Conservation (phyloP, 2,329 filamentous ascomycete genomes). For the Dichotomopilus funicola region DNA sequence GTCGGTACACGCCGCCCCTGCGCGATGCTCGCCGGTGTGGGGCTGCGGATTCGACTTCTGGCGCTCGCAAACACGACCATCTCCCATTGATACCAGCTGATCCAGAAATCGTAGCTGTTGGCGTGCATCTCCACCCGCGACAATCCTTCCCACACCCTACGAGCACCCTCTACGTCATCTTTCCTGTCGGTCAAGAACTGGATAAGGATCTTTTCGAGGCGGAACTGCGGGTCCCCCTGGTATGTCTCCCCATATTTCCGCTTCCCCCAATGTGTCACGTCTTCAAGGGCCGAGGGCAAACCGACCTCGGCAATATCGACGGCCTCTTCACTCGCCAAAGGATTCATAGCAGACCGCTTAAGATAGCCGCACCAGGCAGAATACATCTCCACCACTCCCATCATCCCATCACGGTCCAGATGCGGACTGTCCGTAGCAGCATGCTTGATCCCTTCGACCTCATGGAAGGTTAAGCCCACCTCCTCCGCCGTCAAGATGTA, state of each 20-base stretch:
- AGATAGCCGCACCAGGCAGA: slow-evolving; percentile 93
- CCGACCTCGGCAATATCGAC: slow-evolving; percentile 86
- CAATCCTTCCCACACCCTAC: slow-evolving; percentile 69
- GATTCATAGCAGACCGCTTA: slow-evolving; percentile 73
- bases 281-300: slow-evolving; percentile 77
- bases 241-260: slow-evolving; percentile 67
- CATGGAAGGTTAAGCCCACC: slow-evolving; percentile 65
- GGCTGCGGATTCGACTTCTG: slow-evolving; percentile 45
- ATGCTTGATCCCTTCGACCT: slow-evolving; percentile 87
- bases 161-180: slow-evolving; percentile 67
- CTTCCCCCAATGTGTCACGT: slow-evolving; percentile 73
- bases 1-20: slow-evolving; percentile 58
- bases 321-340: slow-evolving; percentile 70
- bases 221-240: slow-evolving; percentile 80
- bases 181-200: slow-evolving; percentile 85
- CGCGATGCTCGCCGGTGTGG: slow-evolving; percentile 39
- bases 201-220: slow-evolving; percentile 85
- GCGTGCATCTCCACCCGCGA: slow-evolving; percentile 56
- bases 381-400: slow-evolving; percentile 84
- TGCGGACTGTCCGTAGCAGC: slow-evolving; percentile 80
- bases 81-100: slow-evolving; percentile 87
- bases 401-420: slow-evolving; percentile 78
- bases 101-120: slow-evolving; percentile 88
- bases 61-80: slow-evolving; percentile 55
- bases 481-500: slow-evolving; percentile 81